phyloP scores from a whole-genome alignment of 768 basidiomycete genomes.

The Pholiota molesta region DNA sequence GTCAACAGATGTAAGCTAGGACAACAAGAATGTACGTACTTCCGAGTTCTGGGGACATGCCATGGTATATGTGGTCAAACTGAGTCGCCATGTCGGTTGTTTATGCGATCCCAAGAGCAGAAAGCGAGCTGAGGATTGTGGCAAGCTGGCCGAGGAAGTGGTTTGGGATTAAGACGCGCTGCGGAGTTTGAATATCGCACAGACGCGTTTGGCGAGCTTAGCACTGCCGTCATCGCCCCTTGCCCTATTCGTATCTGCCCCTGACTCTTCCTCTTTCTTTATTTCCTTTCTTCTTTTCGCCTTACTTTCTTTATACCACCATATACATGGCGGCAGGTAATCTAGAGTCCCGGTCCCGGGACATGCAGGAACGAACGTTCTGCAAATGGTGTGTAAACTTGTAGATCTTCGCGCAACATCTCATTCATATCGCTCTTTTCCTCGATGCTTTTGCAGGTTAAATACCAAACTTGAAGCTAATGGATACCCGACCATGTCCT shows the following conservation, averaged over 20 bases:
- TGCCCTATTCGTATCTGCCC: background rate
- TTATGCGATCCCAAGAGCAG: background rate
- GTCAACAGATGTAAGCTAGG: background rate
- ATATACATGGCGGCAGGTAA: conserved; percentile 37
- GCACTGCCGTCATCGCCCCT: conserved; percentile 1
- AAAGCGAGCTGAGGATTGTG: conserved; percentile 7
- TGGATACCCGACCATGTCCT: conserved; percentile 85
- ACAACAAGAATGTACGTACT: conserved; percentile 64
- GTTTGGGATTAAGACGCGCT: conserved; percentile 38
- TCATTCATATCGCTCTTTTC: conserved; percentile 2
- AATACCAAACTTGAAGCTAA: conserved; percentile 92
- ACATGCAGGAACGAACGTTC: conserved; percentile 80
- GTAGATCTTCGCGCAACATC: conserved; percentile 4
- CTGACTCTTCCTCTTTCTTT: conserved; percentile 9
- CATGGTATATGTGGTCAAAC: conserved; percentile 86
- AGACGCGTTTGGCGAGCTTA: conserved; percentile 31
- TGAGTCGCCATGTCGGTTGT: conserved; percentile 57
- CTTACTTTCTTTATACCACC: conserved; percentile 3
- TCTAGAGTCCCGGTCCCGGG: conserved; percentile 63
- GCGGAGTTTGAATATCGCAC: conserved; percentile 41
- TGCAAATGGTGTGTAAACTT: conserved; percentile 75
- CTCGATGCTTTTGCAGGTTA: conserved; percentile 58
- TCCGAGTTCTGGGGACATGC: conserved; percentile 69
- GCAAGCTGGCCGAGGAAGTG: conserved; percentile 20
- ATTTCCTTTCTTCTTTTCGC: background rate